Evolutionary conservation across 1,284 basidiomycete genomes (phyloP).

Genomic region (Cryptococcus sp.): DNA sequence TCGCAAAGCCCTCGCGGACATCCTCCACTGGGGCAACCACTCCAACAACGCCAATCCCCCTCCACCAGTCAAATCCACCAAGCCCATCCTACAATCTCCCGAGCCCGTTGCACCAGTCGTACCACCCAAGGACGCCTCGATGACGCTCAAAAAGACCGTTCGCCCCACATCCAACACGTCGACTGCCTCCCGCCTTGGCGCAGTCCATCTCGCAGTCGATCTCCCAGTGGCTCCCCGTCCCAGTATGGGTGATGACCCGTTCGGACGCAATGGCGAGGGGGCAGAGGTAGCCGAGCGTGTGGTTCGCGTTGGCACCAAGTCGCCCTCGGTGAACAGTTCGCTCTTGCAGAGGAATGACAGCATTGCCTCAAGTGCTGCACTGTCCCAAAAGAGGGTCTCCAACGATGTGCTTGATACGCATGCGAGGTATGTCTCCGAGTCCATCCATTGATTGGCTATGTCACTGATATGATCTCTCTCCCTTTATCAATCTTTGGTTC

Average conservation of each 20-base stretch:
- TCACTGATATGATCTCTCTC: background rate
- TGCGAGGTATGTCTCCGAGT: slow-evolving; percentile 4
- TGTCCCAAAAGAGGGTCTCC: slow-evolving; percentile 26
- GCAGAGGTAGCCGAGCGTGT: slow-evolving; percentile 34
- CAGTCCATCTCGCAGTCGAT: slow-evolving; percentile 13
- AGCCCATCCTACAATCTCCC: background rate
- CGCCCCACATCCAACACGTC: slow-evolving; percentile 18
- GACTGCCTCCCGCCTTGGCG: slow-evolving; percentile 1
- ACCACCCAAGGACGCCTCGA: slow-evolving; percentile 17
- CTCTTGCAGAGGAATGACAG: slow-evolving; percentile 22
- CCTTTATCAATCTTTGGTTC: no score
- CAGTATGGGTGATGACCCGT: slow-evolving; percentile 46
- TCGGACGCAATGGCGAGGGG: slow-evolving; percentile 26
- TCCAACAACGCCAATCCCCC: background rate
- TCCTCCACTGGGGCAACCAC: slow-evolving; percentile 37
- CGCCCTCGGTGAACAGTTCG: slow-evolving; percentile 22
- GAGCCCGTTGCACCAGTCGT: slow-evolving; percentile 8
- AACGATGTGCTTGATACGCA: slow-evolving; percentile 16
- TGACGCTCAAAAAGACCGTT: slow-evolving; percentile 17
- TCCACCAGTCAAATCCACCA: slow-evolving; percentile 2
- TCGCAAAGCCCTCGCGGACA: slow-evolving; percentile 35
- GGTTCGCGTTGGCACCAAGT: slow-evolving; percentile 10
- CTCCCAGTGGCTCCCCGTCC: slow-evolving; percentile 26
- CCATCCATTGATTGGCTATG: background rate
- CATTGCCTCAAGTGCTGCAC: slow-evolving; percentile 28